These are phyloP conservation scores for Penicillium crystallinum DNA, from an alignment of 495 filamentous ascomycete species.

Conservation along the genomic window DNA sequence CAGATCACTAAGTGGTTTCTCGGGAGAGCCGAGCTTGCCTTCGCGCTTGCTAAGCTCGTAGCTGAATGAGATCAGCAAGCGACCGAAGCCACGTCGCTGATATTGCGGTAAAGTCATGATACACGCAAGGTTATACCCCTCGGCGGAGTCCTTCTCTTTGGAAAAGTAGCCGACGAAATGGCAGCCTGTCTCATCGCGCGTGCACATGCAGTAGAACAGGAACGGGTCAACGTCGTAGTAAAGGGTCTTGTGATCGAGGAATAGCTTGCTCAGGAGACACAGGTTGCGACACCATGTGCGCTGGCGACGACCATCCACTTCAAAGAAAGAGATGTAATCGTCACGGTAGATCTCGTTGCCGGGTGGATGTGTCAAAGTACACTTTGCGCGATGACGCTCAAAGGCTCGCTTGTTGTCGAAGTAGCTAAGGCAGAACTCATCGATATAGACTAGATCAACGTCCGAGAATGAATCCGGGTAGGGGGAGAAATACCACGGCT, in stretches of 20 bases:
- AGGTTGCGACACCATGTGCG: conserved; percentile 96
- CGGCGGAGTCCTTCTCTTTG: conserved; percentile 95
- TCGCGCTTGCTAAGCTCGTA: conserved; percentile 97
- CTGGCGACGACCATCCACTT: conserved; percentile 94
- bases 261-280: conserved; percentile 89
- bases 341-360: conserved; percentile 99
- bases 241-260: conserved; percentile 98
- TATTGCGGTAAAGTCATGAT: conserved; percentile 95
- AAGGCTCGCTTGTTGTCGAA: conserved; percentile 77
- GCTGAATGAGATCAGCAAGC: conserved; percentile 91
- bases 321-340: conserved; percentile 90
- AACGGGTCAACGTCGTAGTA: conserved; percentile 99
- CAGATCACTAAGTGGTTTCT: conserved; percentile 92
- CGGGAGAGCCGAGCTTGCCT: conserved; percentile 87
- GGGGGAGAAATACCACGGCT: conserved; percentile 98
- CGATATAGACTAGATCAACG: conserved; percentile 86
- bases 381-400: conserved; percentile 79
- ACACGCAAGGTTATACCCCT: conserved; percentile 96
- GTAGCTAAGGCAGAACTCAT: conserved; percentile 94
- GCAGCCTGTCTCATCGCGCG: conserved; percentile 76
- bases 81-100: conserved; percentile 88
- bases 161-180: conserved; percentile 96
- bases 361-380: conserved; percentile 85
- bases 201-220: conserved; percentile 97
- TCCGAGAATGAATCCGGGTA: conserved; percentile 86